These are phyloP conservation scores for Sarocladium oryzae DNA, from an alignment of 2,329 filamentous ascomycete species.

Conservation along the genomic window DNA sequence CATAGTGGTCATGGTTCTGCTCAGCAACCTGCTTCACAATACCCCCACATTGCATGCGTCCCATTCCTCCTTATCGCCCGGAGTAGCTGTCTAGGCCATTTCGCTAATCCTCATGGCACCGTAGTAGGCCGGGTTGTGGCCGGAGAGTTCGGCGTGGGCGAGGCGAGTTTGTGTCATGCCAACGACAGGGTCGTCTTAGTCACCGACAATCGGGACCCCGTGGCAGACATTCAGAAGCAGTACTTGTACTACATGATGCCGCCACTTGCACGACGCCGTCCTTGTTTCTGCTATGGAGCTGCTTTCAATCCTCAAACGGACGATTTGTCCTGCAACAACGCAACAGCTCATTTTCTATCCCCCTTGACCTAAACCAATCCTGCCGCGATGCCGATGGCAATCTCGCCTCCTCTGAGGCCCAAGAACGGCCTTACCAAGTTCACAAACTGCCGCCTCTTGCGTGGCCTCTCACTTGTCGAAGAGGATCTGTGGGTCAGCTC, in stretches of 20 bases:
- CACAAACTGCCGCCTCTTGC: slow-evolving; percentile 77
- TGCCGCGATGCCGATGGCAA: slow-evolving; percentile 41
- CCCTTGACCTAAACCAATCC: slow-evolving; percentile 12
- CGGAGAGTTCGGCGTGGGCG: neutral
- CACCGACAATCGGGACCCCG: neutral
- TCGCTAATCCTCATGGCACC: neutral
- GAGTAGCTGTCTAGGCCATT: neutral
- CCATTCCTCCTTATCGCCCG: neutral
- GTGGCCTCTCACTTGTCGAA: slow-evolving; percentile 58
- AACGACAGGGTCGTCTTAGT: neutral
- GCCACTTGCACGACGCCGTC: neutral
- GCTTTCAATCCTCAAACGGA: slow-evolving; percentile 2
- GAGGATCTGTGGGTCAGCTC: slow-evolving; percentile 89
- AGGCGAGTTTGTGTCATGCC: slow-evolving; percentile 9
- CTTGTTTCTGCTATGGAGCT: slow-evolving; percentile 10
- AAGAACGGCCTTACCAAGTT: slow-evolving; percentile 69
- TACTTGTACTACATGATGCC: slow-evolving; percentile 9
- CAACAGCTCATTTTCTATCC: slow-evolving; percentile 15
- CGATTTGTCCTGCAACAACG: slow-evolving; percentile 9
- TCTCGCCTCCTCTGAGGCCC: slow-evolving; percentile 28
- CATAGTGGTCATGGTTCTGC: too few relatives aligned
- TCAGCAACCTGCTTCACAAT: too few relatives aligned
- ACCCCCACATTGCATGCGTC: neutral
- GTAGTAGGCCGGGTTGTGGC: slow-evolving; percentile 3
- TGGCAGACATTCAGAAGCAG: slow-evolving; percentile 4